Evolutionary conservation across 1,284 basidiomycete species (phyloP), one percentile per base, ranked within the genome.

Genomic region (Microbotryum saponariae): DNA sequence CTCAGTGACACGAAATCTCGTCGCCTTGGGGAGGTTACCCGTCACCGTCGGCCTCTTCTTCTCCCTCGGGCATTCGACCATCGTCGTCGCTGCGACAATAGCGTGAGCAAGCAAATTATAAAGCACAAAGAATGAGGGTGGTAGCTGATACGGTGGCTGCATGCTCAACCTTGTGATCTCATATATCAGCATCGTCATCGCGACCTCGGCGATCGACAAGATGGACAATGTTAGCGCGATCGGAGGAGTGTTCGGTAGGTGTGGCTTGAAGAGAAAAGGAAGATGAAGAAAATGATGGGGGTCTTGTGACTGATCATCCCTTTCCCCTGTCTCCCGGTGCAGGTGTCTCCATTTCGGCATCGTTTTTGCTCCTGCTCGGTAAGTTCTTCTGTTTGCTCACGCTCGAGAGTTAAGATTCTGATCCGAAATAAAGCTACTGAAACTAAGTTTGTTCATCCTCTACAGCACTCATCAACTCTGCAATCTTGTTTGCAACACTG

Each of bases 31-130:
- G 4, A 62, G 65, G 27, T 51, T 59, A 12, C 74, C 74, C 6
- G 70, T 76, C 27, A 75, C 75, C 0, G 73, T 73, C 49, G 76
- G 76, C 3, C 64, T 76, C 6, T 77, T 72, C 64, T 77, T 77
- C 69, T 74, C 73, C 20, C 67, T 77, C 25, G 76, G 76, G 4
- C 76, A 77, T 54, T 76, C 75, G 18, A 74, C 74, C 21, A 75
- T 77, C 48, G 76, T 77, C 3, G 50, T 77, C 16, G 71, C 67
- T 12, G 73, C 74, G 27, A 74, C 76, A 10, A 69, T 76, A 48
- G 74, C 74, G 55, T 61, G 18, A n/a, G 54, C 21, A 21, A 31
- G 14, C 14, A 12, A 42, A 3, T 16, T 16, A 21, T 14, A 6
- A 23, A 50, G 20, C 48, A 50, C 48, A 16, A 23, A 14, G 16